Evolutionary conservation across 768 basidiomycete species (phyloP), one percentile per base, ranked within the genome.

Genomic region (Roridomyces roridus): DNA sequence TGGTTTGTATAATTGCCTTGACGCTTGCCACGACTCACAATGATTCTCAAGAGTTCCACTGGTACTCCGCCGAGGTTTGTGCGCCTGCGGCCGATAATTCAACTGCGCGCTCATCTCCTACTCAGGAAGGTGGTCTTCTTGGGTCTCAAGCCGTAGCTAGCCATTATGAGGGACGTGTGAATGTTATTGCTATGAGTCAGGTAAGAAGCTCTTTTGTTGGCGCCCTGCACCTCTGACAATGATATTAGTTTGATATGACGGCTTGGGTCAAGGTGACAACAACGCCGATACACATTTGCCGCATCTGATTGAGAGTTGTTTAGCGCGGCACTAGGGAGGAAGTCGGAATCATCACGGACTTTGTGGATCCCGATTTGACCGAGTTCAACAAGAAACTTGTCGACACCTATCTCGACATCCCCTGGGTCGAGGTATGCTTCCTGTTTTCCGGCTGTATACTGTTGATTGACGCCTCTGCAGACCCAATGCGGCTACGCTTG

Each of bases 401-500:
- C 14, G 83, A 89, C 28, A 65, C 75, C 55, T 97, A 97, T 70
- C 82, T 96, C 51, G 81, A 85, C 67, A 94, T 96, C 62, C 94
- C 94, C 24, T 92, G 84, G 65, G 88, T 85, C 24, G 86, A 80
- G 75, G 81, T 80, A 42, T 49, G 74, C 66, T 37, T 7, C 37
- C 43, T 49, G 74, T 66, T 37, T 7, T 39, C 20, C 37, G 21
- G 37, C 43, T 26, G 51, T 65, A 41, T 59, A 52, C 29, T n/a
- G 46, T 28, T 46, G 36, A 61, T 46, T 63, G 44, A 39, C 12
- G 25, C 29, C 35, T 45, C 34, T 50, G 21, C 40, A 92, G 79
- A 97, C 95, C 53, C 80, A 89, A 77, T 96, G 95, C 75, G 93
- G 91, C 31, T 96, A 97, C 68, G 94, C 93, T 48, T 97, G 94